Percentiles rank a stretch among this genome's conserved stretches.
These are phyloP conservation scores for Endotrypanum monterogeii DNA, from an alignment of 208 protist species.

Conservation along the genomic window DNA sequence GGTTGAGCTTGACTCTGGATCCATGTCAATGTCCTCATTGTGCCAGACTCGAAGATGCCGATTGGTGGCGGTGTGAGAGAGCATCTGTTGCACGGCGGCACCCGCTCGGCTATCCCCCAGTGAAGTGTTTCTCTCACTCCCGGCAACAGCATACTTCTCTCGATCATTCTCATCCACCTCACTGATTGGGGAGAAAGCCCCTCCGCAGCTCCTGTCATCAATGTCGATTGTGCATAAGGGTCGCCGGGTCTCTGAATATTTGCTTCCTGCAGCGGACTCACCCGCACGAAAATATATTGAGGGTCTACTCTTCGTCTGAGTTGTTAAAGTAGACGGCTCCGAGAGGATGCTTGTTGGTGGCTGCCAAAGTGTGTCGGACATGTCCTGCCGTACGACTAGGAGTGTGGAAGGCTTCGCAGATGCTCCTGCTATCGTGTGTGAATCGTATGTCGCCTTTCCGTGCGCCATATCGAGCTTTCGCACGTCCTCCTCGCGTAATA, in stretches of 20 bases:
- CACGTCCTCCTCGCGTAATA: neutral
- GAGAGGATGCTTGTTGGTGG: constrained; percentile 32
- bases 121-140: neutral
- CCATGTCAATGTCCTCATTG: constrained; percentile 28
- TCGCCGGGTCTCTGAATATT: neutral
- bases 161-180: constrained; percentile 1
- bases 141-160: neutral
- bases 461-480: neutral
- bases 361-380: constrained; percentile 30
- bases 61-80: constrained; percentile 21
- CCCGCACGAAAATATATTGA: too few species aligned
- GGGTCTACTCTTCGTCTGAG: neutral
- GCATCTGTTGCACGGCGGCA: neutral
- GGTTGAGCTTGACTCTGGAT: constrained; percentile 13
- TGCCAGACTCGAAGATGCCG: constrained; percentile 15
- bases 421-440: neutral
- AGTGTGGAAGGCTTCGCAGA: neutral
- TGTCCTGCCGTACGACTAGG: neutral
- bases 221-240: neutral
- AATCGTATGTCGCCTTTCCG: neutral
- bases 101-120: constrained; percentile 1
- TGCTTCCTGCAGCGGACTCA: neutral
- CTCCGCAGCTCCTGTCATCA: constrained; percentile 1
- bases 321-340: constrained; percentile 9
- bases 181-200: constrained; percentile 18